Conservation (phyloP, 129 eudicot species). For the Ambrosia artemisiifolia region DNA sequence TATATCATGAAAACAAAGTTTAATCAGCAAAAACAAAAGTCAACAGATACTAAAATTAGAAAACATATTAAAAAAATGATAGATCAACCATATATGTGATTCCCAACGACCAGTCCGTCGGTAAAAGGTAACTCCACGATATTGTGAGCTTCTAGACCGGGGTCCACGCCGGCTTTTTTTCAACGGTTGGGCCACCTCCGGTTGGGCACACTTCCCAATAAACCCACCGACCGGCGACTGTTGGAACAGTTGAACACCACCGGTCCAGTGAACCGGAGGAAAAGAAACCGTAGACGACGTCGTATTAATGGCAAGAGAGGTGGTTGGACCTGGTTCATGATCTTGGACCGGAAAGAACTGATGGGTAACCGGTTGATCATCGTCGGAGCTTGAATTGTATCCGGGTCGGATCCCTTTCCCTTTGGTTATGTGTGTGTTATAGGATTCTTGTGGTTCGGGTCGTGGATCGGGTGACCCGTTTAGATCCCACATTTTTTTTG, state of each 20-base stretch:
- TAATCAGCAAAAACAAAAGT: background rate
- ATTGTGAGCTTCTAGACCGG: conserved; percentile 29
- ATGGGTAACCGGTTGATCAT: conserved; percentile 55
- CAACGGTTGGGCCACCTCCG: conserved; percentile 55
- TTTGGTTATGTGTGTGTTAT: conserved; percentile 29
- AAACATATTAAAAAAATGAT: too few species aligned
- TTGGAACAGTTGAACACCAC: conserved; percentile 66
- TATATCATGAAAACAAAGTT: conserved; percentile 29
- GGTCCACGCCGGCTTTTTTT: conserved; percentile 99
- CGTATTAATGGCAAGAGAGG: conserved; percentile 14
- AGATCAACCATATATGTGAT: conserved; percentile 13
- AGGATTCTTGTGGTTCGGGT: conserved; percentile 11
- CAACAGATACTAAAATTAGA: background rate
- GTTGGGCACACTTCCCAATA: background rate
- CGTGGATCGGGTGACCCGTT: conserved; percentile 68
- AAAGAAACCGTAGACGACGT: conserved; percentile 18
- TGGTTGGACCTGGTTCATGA: conserved; percentile 31
- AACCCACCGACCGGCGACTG: conserved; percentile 31
- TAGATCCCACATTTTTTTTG: conserved; percentile 84
- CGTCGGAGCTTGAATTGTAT: conserved; percentile 65
- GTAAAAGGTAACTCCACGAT: conserved; percentile 9
- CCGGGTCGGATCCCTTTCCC: conserved; percentile 66
- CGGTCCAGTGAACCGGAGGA: conserved; percentile 80
- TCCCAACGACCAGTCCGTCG: conserved; percentile 13
- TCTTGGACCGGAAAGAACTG: conserved; percentile 86